Base-by-base conservation (phyloP, 2,329 filamentous ascomycete genomes). In the Paramyrothecium sp. region DNA sequence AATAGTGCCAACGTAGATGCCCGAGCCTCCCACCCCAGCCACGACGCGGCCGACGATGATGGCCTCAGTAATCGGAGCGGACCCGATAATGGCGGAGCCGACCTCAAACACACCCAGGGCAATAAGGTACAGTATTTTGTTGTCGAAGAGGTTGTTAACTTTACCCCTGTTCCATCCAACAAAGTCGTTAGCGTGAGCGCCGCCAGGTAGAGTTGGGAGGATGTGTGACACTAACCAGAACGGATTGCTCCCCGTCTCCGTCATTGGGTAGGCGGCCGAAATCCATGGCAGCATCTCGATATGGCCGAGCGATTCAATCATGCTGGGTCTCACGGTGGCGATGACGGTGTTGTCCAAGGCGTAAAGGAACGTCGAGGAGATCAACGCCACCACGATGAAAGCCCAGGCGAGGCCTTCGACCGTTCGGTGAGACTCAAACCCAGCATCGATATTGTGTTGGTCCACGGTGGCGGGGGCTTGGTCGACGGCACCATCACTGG, bases 41-140 rank as follows among this genome's bases (percentile, higher is more conserved):
- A 79, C 67, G 11, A 71, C 74, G 21, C 77, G 69, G 10, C 77
- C 77, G 20, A 78, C 60, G 52, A 82, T 81, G 16, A 82, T 61
- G 30, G 73, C 72, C 58, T 75, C 65, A 67, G 78, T 76, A 11
- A 55, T 71, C 0, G 71, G 71, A 3, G 76, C 75, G 0, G 66
- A 75, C 23, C 76, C 75, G 56, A 75, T 78, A 2, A 75, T 60
- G 16, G 57, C 59, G 10, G 65, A 70, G 16, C 71, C 71, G 7
- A 68, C 30, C 16, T 50, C 47, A 22, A 50, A 50, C 3, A 50
- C 3, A 16, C 4, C 3, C 3, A 50, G 7, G 19, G 3, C 16
- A 7, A 23, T 10, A 7, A 50, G 7, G 47, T 20, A 50, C 3
- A 50, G 19, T 7, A 3, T 4, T n/a, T 50, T 50, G n/a, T 3